phyloP scores from a whole-genome alignment of 805 yeast genomes.

The Metschnikowia picachoensis region DNA sequence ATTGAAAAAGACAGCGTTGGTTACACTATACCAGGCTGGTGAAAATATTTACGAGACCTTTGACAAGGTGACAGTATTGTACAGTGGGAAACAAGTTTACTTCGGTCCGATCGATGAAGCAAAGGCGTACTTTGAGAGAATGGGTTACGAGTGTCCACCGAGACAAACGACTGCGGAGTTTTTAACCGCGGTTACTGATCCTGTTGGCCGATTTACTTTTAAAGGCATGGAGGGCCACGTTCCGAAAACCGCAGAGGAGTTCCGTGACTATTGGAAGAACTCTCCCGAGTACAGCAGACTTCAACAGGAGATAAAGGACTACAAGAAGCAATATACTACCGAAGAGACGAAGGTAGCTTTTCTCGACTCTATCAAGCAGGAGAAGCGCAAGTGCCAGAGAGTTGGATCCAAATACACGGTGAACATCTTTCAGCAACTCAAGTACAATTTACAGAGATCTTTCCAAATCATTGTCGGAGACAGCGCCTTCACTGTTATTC shows the following conservation, averaged over 20 bases:
- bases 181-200: slow-evolving; percentile 66
- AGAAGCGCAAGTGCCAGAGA: slow-evolving; percentile 36
- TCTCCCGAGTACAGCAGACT: slow-evolving; percentile 33
- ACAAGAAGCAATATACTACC: slow-evolving; percentile 5
- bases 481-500: slow-evolving; percentile 45
- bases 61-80: slow-evolving; percentile 30
- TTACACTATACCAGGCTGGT: slow-evolving; percentile 27
- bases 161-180: slow-evolving; percentile 72
- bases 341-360: slow-evolving; percentile 24
- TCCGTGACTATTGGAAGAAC: slow-evolving; percentile 53
- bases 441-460: slow-evolving; percentile 46
- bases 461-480: slow-evolving; percentile 57
- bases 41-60: slow-evolving; percentile 28
- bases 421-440: slow-evolving; percentile 46
- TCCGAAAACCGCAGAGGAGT: slow-evolving; percentile 62
- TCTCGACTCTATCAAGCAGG: slow-evolving; percentile 32
- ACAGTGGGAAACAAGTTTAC: slow-evolving; percentile 48
- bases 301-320: slow-evolving; percentile 21
- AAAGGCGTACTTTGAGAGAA: slow-evolving; percentile 51
- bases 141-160: slow-evolving; percentile 64
- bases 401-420: slow-evolving; percentile 41
- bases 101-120: slow-evolving; percentile 59
- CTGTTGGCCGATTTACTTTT: slow-evolving; percentile 50
- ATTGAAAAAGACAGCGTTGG: slow-evolving; percentile 16
- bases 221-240: slow-evolving; percentile 48